Evolutionary conservation across 2,329 filamentous ascomycete genomes (phyloP).

Genomic region (Orbilia oligospora): DNA sequence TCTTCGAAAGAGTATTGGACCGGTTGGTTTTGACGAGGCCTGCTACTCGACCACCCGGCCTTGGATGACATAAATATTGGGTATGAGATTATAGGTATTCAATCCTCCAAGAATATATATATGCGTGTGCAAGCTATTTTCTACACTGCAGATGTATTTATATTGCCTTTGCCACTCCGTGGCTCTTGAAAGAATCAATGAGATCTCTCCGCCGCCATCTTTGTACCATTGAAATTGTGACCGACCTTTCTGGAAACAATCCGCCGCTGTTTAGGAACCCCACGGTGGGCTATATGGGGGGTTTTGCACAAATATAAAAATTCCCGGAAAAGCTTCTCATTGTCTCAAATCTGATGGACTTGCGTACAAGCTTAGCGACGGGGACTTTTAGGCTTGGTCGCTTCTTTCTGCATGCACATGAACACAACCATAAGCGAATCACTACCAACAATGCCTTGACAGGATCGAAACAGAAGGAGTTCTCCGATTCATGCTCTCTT

Average conservation of each 20-base stretch:
- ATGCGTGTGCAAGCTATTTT: not conserved
- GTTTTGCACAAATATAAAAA: constrained; percentile 18
- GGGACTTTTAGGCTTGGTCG: constrained; percentile 51
- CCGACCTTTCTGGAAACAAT: constrained; percentile 8
- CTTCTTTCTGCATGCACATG: constrained; percentile 42
- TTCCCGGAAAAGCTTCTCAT: constrained; percentile 29
- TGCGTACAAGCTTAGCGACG: constrained; percentile 50
- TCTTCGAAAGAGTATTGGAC: constrained; percentile 22
- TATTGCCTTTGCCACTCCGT: not conserved
- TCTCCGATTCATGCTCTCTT: constrained; percentile 16
- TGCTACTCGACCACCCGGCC: not conserved
- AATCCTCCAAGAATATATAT: too few relatives aligned
- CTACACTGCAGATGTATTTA: too few relatives aligned
- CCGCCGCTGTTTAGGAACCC: constrained; percentile 3
- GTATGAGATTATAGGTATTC: too few relatives aligned
- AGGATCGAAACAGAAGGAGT: constrained; percentile 41
- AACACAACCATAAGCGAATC: constrained; percentile 32
- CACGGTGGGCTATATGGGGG: constrained; percentile 9
- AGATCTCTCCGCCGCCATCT: constrained; percentile 1
- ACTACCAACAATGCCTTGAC: constrained; percentile 30
- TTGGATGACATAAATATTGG: not conserved
- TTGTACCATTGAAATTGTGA: constrained; percentile 9
- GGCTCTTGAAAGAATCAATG: not conserved
- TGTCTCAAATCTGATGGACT: constrained; percentile 31
- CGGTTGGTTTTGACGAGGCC: not conserved